Evolutionary conservation across 768 basidiomycete species (phyloP), one percentile per base, ranked within the genome.

Genomic region (Pisolithus sp.): DNA sequence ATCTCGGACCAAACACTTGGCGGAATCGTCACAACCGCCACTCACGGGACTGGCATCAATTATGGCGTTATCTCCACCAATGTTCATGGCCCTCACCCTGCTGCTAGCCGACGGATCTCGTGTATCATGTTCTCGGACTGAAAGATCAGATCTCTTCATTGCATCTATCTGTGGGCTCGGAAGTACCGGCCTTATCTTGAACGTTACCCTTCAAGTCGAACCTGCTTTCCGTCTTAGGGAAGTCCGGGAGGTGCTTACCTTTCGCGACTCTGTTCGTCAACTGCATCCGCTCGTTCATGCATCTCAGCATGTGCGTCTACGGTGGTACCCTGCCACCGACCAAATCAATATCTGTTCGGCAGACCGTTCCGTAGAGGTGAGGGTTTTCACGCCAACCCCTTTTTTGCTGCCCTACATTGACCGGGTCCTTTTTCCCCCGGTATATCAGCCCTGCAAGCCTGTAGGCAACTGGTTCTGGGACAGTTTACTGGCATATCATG

Each of bases 1-100:
- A 97, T 99, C 61, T 95, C 93, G 34, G 93, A 96, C 66, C 95
- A 97, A 68, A 91, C 93, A 3, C 77, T 99, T 57, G 94, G 82
- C 24, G 96, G 96, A 41, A 81, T 93, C 59, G 76, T 98, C 61
- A 85, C 92, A 13, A 99, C 96, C 55, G 92, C 92, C 7, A 94
- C 94, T 0, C 96, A 99, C 74, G 96, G 94, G 48, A 85, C 90
- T 12, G 95, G 96, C 39, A 74, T 87, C 53, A 63, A 70, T 41
- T 94, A 79, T 70, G 81, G 82, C 49, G 88, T 91, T 55, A 80
- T 97, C 56, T 91, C 92, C 10, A 85, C 84, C 18, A 80, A 86
- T 57, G 91, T 93, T n/a, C 49, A 75, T 80, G 59, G 81, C 86
- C 4, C 71, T 97, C 55, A 80, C 82, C 7, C 62, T 97, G 45